phyloP scores from a whole-genome alignment of 306 rosid species.

The Ceratonia siliqua region DNA sequence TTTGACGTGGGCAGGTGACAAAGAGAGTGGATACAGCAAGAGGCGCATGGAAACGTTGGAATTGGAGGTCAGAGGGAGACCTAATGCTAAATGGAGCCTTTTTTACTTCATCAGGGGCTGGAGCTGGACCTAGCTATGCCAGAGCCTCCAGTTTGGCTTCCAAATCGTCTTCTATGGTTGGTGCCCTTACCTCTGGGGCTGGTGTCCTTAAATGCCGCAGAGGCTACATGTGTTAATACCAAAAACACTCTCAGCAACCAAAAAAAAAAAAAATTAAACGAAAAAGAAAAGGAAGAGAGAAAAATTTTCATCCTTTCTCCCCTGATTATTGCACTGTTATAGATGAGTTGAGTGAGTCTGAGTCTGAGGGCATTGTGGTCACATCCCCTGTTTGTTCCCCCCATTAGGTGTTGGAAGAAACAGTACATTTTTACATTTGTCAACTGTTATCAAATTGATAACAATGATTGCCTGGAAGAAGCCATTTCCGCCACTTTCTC shows the following conservation, averaged over 20 bases:
- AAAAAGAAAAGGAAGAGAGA: slow-evolving; percentile 41
- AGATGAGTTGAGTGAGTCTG: slow-evolving; percentile 55
- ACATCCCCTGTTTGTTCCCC: slow-evolving; percentile 48
- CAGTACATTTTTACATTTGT: slow-evolving; percentile 61
- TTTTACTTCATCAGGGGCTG: slow-evolving; percentile 83
- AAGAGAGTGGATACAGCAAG: slow-evolving; percentile 60
- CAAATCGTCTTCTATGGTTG: slow-evolving; percentile 89
- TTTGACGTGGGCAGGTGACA: slow-evolving; percentile 64
- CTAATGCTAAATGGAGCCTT: slow-evolving; percentile 94
- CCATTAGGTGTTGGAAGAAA: slow-evolving; percentile 49
- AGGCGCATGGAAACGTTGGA: slow-evolving; percentile 72
- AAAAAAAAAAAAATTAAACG: not conserved
- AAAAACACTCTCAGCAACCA: slow-evolving; percentile 11
- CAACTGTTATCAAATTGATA: slow-evolving; percentile 49
- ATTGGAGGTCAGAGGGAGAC: slow-evolving; percentile 98
- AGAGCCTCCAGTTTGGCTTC: slow-evolving; percentile 99
- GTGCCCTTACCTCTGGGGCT: slow-evolving; percentile 65
- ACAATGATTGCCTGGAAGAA: slow-evolving; percentile 31
- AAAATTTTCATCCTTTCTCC: slow-evolving; percentile 52
- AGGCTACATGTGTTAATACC: slow-evolving; percentile 66
- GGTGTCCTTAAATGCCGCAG: slow-evolving; percentile 77
- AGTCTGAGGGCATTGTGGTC: slow-evolving; percentile 51
- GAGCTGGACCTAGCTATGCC: slow-evolving; percentile 79
- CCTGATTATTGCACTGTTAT: slow-evolving; percentile 46
- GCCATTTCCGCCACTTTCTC: slow-evolving; percentile 20